Percentiles rank a stretch among this genome's conserved stretches.
phyloP scores from a whole-genome alignment of 192 early-diverging fungal genomes.

The Backusella mclennaniae region DNA sequence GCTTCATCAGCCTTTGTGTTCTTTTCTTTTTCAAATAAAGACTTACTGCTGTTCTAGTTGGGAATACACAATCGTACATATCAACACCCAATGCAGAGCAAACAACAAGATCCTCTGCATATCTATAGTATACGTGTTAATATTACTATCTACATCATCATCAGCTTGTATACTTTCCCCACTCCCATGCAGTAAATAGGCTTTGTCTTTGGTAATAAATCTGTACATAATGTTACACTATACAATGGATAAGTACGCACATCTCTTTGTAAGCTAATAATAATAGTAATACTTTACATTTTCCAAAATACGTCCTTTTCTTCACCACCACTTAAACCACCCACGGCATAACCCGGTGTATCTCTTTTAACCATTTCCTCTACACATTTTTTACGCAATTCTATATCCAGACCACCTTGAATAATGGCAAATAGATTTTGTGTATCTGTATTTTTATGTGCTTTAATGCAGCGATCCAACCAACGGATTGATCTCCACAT shows the following conservation, averaged over 20 bases:
- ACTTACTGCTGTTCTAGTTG: conserved; percentile 77
- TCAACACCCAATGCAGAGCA: conserved; percentile 86
- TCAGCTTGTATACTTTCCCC: conserved; percentile 42
- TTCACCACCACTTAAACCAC: conserved; percentile 85
- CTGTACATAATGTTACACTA: conserved; percentile 73
- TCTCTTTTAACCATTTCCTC: conserved; percentile 78
- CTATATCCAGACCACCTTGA: conserved; percentile 77
- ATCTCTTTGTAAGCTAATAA: neutral
- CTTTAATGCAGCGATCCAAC: conserved; percentile 81
- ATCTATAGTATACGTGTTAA: conserved; percentile 28
- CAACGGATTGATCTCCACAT: conserved; percentile 88
- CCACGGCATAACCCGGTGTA: conserved; percentile 83
- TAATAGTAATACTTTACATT: conserved; percentile 42
- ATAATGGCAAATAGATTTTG: conserved; percentile 91
- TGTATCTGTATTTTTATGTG: conserved; percentile 63
- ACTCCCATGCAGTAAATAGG: conserved; percentile 94
- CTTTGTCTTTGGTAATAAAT: conserved; percentile 74
- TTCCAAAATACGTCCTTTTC: conserved; percentile 85
- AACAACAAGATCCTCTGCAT: conserved; percentile 82
- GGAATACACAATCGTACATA: conserved; percentile 92
- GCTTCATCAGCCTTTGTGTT: neutral
- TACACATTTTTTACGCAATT: conserved; percentile 69
- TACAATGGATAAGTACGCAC: neutral
- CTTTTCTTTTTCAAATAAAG: neutral
- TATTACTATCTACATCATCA: neutral